phyloP scores from a whole-genome alignment of 2,329 filamentous ascomycete genomes.

The Emergomyces orientalis region DNA sequence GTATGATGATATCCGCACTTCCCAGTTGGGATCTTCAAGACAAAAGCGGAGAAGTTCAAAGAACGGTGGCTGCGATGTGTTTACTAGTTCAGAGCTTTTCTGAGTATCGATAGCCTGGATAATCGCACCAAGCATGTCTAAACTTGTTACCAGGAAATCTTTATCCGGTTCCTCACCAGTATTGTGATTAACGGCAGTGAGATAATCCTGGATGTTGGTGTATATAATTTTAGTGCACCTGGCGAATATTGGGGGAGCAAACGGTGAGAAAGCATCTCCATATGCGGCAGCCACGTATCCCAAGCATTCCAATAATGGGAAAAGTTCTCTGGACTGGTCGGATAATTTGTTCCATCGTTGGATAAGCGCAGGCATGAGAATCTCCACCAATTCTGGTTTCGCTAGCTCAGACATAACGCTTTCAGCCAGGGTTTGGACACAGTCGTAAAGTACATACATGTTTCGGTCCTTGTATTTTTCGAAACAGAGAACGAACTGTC shows the following conservation, averaged over 20 bases:
- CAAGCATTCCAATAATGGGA: slow-evolving; percentile 89
- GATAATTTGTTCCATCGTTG: slow-evolving; percentile 76
- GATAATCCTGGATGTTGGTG: slow-evolving; percentile 72
- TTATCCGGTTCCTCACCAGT: slow-evolving; percentile 75
- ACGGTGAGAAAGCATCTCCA: slow-evolving; percentile 70
- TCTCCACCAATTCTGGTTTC: slow-evolving; percentile 67
- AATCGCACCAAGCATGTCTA: slow-evolving; percentile 86
- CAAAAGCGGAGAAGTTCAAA: slow-evolving; percentile 87
- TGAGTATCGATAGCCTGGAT: slow-evolving; percentile 74
- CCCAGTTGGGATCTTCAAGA: slow-evolving; percentile 82
- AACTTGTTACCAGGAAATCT: slow-evolving; percentile 90
- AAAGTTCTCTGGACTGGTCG: slow-evolving; percentile 85
- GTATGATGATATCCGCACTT: slow-evolving; percentile 92
- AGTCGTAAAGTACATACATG: slow-evolving; percentile 98
- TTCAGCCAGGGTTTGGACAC: slow-evolving; percentile 92
- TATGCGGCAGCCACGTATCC: slow-evolving; percentile 89
- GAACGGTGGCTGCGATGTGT: slow-evolving; percentile 66
- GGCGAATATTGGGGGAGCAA: slow-evolving; percentile 74
- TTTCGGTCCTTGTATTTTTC: slow-evolving; percentile 95
- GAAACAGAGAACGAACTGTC: slow-evolving; percentile 88
- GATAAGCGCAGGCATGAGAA: slow-evolving; percentile 89
- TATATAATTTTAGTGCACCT: slow-evolving; percentile 89
- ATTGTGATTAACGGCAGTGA: slow-evolving; percentile 59
- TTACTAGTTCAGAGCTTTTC: slow-evolving; percentile 68
- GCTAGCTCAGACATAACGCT: slow-evolving; percentile 75